Evolutionary conservation across 106 monocot species (phyloP).

Genomic region (Dendrobium huoshanense): DNA sequence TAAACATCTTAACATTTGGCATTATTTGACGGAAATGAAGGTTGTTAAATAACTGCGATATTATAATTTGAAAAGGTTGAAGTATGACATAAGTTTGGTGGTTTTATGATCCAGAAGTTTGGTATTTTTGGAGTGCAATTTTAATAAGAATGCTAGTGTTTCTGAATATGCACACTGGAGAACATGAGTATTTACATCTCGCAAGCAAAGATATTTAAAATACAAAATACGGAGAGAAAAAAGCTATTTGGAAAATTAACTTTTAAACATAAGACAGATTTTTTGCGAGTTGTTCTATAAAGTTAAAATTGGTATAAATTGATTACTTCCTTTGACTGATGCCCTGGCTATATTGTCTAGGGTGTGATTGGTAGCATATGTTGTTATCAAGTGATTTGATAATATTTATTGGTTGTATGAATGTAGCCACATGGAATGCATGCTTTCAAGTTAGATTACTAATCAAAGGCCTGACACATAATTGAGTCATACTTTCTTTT

Average conservation of each 20-base stretch:
- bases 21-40: neutral
- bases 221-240: neutral
- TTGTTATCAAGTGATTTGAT: neutral
- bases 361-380: neutral
- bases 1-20: neutral
- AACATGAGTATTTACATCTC: neutral
- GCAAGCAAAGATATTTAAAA: neutral
- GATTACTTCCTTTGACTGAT: neutral
- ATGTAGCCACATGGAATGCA: neutral
- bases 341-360: neutral
- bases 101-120: neutral
- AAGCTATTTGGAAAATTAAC: neutral
- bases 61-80: neutral
- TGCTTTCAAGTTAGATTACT: neutral
- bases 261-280: neutral
- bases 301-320: neutral
- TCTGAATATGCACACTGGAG: neutral
- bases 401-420: neutral
- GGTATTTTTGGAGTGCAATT: neutral
- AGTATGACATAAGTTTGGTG: neutral
- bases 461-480: neutral
- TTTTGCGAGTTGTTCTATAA: neutral
- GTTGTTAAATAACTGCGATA: neutral
- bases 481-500: conserved; percentile 1
- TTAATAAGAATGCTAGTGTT: neutral